Base-by-base conservation (phyloP, 768 basidiomycete genomes). In the Amanita fuliginea region DNA sequence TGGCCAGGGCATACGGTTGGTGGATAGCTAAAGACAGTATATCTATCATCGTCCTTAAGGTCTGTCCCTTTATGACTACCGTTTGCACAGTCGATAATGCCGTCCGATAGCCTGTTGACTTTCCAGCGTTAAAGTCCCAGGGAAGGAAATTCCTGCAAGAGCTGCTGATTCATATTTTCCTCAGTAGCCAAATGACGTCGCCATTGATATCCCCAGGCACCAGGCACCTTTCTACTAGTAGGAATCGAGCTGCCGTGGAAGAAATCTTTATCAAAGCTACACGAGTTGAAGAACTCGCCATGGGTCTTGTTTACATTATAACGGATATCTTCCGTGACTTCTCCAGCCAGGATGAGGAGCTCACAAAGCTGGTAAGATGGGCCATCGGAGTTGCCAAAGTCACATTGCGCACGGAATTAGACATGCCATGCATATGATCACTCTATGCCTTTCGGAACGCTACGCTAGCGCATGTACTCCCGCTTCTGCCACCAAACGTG, bases 1-100 rank as follows among this genome's bases (percentile, higher is more conserved):
- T 92, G 4, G 93, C 94, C 10, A 80, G 76, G 56, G 86, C 86
- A 5, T 90, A 89, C 55, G 92, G 80, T 1, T 99, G 94, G 91
- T 91, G 89, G 80, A 77, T 96, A 36, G 86, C 90, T 4, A 91
- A 91, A 62, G 88, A 85, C 53, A 79, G 77, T 9, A 69, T 87
- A 24, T 72, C 80, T 19, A 67, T 98, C 41, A 72, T 77, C 0
- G 76, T 96, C 6, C 68, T 98, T 49, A 97, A 97, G 78, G 94
- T 94, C 50, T 53, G 42, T 22, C 19, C 16, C n/a, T 19, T 24
- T 33, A 18, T 42, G 10, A 3, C 40, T 18, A 19, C 24, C 40
- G 3, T 22, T 22, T 16, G 21, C 11, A 24, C 34, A 11, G 5
- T 39, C 43, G 24, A 14, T 41, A 28, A 47, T 26, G 6, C n/a